phyloP scores from a whole-genome alignment of 371 early-diverging fungal species.

The Mortierella sp. region DNA sequence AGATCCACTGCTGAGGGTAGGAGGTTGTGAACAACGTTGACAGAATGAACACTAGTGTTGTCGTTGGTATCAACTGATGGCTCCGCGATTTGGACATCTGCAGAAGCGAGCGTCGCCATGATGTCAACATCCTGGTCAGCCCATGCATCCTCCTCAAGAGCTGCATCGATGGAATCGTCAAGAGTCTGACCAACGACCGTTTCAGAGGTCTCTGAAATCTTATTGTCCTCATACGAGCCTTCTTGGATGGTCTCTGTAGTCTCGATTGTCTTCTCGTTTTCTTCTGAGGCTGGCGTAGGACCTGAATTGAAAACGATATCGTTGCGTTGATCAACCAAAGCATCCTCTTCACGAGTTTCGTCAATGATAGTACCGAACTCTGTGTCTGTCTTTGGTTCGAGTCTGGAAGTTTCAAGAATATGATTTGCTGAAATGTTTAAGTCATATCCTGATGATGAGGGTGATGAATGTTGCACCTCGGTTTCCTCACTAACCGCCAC shows the following conservation, averaged over 20 bases:
- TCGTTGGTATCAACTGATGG: neutral
- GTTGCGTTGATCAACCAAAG: constrained; percentile 12
- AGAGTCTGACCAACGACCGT: neutral
- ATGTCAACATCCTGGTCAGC: constrained; percentile 10
- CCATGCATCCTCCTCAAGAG: constrained; percentile 23
- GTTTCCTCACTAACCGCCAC: neutral
- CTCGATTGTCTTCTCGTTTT: neutral
- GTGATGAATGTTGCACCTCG: neutral
- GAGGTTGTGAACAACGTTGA: neutral
- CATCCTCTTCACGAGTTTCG: constrained; percentile 5
- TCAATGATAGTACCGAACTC: neutral
- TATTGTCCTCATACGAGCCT: neutral
- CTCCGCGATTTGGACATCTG: neutral
- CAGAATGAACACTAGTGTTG: neutral
- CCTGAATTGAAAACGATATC: neutral
- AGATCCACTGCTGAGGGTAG: neutral
- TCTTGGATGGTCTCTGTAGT: neutral
- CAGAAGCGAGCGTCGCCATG: neutral
- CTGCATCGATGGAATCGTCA: neutral
- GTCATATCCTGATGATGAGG: neutral
- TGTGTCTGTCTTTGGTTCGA: neutral
- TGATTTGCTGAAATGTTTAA: no score
- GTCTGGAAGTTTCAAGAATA: neutral
- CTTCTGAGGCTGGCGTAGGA: neutral
- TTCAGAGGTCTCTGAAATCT: neutral